A percentile compares a stretch with the other conserved stretches of the same genome.
Conservation (phyloP, 2,329 filamentous ascomycete species). For the Neocatenulostroma microsporum region DNA sequence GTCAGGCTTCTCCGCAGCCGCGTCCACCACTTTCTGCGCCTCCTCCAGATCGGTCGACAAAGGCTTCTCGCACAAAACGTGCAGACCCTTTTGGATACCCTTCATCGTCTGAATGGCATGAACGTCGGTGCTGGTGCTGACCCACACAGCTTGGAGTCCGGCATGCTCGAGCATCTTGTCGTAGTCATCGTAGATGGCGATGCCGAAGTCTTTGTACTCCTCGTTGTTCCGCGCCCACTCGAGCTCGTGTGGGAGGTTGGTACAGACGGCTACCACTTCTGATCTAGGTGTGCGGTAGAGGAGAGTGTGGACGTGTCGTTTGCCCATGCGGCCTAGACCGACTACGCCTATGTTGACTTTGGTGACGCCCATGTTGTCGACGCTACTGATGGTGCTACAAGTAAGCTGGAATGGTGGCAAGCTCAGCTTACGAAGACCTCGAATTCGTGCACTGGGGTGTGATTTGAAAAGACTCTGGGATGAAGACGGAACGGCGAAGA, state of each 20-base stretch:
- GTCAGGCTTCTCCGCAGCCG: slow-evolving; percentile 29
- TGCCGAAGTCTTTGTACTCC: slow-evolving; percentile 40
- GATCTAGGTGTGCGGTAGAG: slow-evolving; percentile 41
- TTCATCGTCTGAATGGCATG: slow-evolving; percentile 52
- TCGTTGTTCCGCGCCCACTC: slow-evolving; percentile 45
- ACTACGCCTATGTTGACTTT: no score
- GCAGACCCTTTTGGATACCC: slow-evolving; percentile 46
- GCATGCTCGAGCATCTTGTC: slow-evolving; percentile 50
- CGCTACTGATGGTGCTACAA: no score
- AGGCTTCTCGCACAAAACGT: slow-evolving; percentile 51
- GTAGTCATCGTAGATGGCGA: slow-evolving; percentile 47
- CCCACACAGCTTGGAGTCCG: slow-evolving; percentile 47
- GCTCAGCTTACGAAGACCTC: no score
- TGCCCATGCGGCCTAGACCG: slow-evolving; percentile 49
- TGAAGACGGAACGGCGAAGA: no score
- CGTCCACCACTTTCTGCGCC: slow-evolving; percentile 25
- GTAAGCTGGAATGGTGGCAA: no score
- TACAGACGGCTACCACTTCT: slow-evolving; percentile 44
- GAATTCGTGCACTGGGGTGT: no score
- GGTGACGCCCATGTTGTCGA: no score
- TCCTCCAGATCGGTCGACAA: slow-evolving; percentile 25
- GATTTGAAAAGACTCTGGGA: no score
- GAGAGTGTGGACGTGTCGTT: slow-evolving; percentile 45
- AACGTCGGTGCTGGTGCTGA: slow-evolving; percentile 48
- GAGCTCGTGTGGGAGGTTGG: slow-evolving; percentile 9